Conservation (phyloP, 2,329 filamentous ascomycete species). For the Atkinsonella texensis region DNA sequence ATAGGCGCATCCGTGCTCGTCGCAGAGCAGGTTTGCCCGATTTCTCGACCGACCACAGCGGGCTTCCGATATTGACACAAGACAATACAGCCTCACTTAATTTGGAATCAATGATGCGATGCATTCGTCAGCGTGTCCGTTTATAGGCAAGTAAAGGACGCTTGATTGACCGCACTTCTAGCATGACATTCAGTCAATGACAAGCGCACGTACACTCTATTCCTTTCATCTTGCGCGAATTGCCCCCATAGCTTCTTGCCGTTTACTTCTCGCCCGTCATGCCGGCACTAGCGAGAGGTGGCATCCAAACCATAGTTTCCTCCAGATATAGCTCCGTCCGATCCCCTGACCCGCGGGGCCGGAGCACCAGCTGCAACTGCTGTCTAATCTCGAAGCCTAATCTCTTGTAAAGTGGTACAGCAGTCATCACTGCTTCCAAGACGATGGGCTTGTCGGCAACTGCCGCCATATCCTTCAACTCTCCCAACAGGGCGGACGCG, state of each 20-base stretch:
- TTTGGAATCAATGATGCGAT: not conserved
- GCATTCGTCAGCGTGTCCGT: not conserved
- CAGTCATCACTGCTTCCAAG: conserved; percentile 27
- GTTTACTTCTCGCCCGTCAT: not conserved
- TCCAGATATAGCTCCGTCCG: conserved; percentile 22
- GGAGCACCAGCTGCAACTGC: conserved; percentile 24
- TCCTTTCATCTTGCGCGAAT: not conserved
- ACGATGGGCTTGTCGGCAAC: conserved; percentile 22
- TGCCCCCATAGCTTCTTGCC: not conserved
- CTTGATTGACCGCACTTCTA: not conserved
- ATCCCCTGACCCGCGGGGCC: conserved; percentile 15
- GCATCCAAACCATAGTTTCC: conserved; percentile 21
- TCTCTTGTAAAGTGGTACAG: conserved; percentile 24
- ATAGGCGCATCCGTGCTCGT: too few species aligned
- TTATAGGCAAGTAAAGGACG: not conserved
- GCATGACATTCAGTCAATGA: not conserved
- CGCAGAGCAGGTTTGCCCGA: too few species aligned
- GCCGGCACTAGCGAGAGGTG: not conserved
- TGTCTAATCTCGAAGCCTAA: conserved; percentile 22
- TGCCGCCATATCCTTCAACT: conserved; percentile 21
- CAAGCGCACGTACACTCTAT: not conserved
- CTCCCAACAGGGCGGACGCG: conserved; percentile 20
- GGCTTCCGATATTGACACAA: not conserved
- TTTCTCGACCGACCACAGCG: not conserved
- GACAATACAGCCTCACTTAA: not conserved